Evolutionary conservation across 2,329 filamentous ascomycete genomes (phyloP), one percentile per base, ranked within the genome.

Genomic region (Fusarium sp.): DNA sequence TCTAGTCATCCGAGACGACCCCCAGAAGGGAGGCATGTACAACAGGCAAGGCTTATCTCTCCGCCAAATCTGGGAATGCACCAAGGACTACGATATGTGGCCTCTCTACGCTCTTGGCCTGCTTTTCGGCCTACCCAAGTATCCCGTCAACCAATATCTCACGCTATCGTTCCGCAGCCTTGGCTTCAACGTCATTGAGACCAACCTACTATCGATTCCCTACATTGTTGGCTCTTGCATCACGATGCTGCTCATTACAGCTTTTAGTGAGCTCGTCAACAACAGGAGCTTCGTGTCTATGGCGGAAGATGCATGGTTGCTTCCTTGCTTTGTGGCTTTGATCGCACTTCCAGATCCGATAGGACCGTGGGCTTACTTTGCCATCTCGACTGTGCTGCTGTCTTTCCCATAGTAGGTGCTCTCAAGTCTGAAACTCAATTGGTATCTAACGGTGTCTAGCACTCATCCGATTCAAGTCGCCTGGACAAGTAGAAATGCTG

Each of bases 31-130:
- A 28, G 26, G 26, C 26, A 28, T 28, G 26, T 28, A 28, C 10
- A 28, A 28, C 26, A 28, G 83, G 34, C 79, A 85, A 72, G 79
- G 80, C 11, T 76, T 85, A 20, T 82, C 80, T 2, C 75, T 78
- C 10, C 72, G 61, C 4, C 75, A 80, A 24, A 80, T 85, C 11
- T 84, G 81, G 80, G 73, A 81, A 32, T 79, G 79, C 20, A 67
- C 85, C 15, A 79, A 79, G 23, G 85, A 87, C 68, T 85, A 82
- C 61, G 82, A 86, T 56, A 79, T 87, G 74, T 87, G 82, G 83
- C 81, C 81, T 1, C 72, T 86, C 2, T 87, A 86, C 58, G 54
- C 81, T 11, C 77, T 85, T 6, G 83, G 83, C 2, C 64, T 85
- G 6, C 71, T 83, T 19, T 81, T 81, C 32, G 82, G 82, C 7